Evolutionary conservation across 1,284 basidiomycete species (phyloP).

Genomic region (Fomitopsis schrenkii): DNA sequence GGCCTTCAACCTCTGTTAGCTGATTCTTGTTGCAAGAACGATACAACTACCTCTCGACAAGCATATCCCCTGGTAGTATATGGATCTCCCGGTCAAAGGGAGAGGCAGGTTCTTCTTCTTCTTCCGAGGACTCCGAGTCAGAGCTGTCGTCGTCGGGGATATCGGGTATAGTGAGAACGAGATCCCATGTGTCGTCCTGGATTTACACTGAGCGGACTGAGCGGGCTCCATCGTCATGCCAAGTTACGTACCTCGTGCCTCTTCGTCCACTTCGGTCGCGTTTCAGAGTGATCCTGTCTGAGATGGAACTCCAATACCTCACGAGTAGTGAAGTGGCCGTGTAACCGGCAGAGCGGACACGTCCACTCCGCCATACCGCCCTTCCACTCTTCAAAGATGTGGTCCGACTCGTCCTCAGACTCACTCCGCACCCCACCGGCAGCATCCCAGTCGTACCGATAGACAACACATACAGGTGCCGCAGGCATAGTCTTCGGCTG

Average conservation of each 20-base stretch:
- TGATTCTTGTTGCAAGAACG: background rate
- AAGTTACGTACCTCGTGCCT: conserved; percentile 2
- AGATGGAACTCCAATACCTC: conserved; percentile 53
- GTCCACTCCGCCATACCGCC: conserved; percentile 34
- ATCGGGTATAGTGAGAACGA: conserved; percentile 15
- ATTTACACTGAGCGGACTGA: background rate
- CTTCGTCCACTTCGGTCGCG: conserved; percentile 39
- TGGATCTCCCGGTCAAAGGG: background rate
- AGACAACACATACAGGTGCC: conserved; percentile 26
- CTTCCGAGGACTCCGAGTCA: background rate
- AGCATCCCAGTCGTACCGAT: conserved; percentile 17
- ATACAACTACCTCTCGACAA: background rate
- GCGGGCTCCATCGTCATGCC: background rate
- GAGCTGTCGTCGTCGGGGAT: conserved; percentile 5
- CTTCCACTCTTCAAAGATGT: conserved; percentile 12
- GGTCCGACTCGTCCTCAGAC: conserved; percentile 7
- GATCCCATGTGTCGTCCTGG: conserved; percentile 11
- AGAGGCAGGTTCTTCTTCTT: background rate
- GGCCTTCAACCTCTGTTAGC: background rate
- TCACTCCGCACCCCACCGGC: conserved; percentile 2
- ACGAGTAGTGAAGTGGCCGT: conserved; percentile 42
- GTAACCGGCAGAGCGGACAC: conserved; percentile 61
- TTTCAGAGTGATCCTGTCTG: conserved; percentile 47
- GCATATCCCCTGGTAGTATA: background rate
- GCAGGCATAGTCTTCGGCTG: conserved; percentile 12